These are phyloP conservation scores for Euphorbia celastroides DNA, from an alignment of 441 rosid genomes.

Conservation along the genomic window DNA sequence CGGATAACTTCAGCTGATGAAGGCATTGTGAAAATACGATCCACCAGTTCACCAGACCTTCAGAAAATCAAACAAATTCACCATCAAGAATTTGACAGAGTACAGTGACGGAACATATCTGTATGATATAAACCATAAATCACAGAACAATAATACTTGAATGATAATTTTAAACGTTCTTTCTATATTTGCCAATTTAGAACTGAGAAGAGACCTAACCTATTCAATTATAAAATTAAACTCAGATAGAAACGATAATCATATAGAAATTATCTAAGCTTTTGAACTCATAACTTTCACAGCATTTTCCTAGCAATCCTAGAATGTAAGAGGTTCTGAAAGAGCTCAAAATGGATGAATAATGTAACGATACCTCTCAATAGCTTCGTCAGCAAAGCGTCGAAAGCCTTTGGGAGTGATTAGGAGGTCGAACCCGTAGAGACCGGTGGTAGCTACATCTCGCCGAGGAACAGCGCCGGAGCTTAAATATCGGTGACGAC, in stretches of 20 bases:
- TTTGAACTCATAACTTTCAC: neutral
- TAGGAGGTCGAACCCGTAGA: slow-evolving; percentile 75
- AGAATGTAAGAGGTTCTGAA: neutral
- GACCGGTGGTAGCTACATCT: slow-evolving; percentile 54
- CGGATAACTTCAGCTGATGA: slow-evolving; percentile 60
- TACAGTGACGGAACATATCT: neutral
- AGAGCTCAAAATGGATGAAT: neutral
- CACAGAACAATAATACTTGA: too few species aligned
- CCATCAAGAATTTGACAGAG: neutral
- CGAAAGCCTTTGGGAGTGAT: slow-evolving; percentile 78
- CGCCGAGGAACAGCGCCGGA: slow-evolving; percentile 24
- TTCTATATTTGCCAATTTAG: neutral
- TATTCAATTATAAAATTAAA: neutral
- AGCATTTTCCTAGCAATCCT: slow-evolving; percentile 3
- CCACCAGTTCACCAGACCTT: slow-evolving; percentile 76
- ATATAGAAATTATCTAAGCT: neutral
- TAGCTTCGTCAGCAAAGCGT: slow-evolving; percentile 85
- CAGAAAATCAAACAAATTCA: neutral
- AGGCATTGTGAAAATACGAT: slow-evolving; percentile 59
- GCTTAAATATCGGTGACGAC: slow-evolving; percentile 32
- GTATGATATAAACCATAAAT: neutral
- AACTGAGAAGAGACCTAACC: neutral
- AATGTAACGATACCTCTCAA: slow-evolving; percentile 45
- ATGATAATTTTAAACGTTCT: neutral
- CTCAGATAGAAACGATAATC: neutral